Evolutionary conservation across 495 filamentous ascomycete species (phyloP).

Genomic region (Aspergillus baeticus): DNA sequence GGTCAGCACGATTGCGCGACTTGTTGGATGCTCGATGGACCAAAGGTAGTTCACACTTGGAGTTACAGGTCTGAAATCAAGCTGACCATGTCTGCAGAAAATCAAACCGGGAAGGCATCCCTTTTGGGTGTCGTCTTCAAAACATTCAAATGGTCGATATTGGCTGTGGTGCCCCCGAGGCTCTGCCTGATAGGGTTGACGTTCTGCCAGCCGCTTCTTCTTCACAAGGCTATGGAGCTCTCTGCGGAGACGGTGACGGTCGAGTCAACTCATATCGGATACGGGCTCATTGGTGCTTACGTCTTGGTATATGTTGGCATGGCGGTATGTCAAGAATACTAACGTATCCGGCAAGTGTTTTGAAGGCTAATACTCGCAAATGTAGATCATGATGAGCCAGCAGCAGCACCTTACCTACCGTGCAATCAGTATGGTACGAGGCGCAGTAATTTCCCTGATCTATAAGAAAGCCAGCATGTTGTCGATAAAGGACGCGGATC

Average conservation of each 20-base stretch:
- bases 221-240: conserved; percentile 50
- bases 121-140: conserved; percentile 42
- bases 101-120: conserved; percentile 28
- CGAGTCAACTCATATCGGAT: conserved; percentile 49
- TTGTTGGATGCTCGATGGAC: conserved; percentile 32
- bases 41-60: conserved; percentile 29
- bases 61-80: neutral
- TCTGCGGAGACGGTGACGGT: conserved; percentile 39
- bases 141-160: conserved; percentile 45
- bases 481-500: conserved; percentile 42
- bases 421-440: conserved; percentile 58
- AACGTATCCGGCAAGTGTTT: conserved; percentile 28
- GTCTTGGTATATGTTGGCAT: conserved; percentile 60
- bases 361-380: neutral
- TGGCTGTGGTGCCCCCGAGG: conserved; percentile 51
- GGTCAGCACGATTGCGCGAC: conserved; percentile 1
- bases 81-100: neutral
- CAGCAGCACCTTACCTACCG: conserved; percentile 60
- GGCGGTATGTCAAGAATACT: conserved; percentile 46
- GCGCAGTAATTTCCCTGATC: conserved; percentile 55
- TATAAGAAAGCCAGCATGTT: conserved; percentile 49
- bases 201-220: conserved; percentile 64
- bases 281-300: conserved; percentile 66
- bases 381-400: conserved; percentile 36
- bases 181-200: conserved; percentile 56